These are phyloP conservation scores for Alternaria metachromatica DNA, from an alignment of 2,329 filamentous ascomycete species.

Conservation along the genomic window DNA sequence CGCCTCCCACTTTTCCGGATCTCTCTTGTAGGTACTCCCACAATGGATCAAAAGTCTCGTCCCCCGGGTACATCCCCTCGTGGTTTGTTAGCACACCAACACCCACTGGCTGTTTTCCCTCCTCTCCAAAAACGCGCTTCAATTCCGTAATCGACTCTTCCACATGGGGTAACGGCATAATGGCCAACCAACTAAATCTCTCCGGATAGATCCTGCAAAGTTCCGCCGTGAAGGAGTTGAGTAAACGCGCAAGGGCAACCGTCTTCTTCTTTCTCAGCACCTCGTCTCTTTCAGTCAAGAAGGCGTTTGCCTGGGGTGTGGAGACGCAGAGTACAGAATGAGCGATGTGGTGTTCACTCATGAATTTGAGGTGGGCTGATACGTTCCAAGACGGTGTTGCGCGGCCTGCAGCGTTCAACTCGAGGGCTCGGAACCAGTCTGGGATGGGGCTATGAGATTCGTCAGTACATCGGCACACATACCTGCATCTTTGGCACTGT, in stretches of 20 bases:
- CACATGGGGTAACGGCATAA: constrained; percentile 41
- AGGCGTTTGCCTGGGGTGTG: constrained; percentile 47
- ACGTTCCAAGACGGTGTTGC: constrained; percentile 42
- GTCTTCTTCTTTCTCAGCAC: constrained; percentile 30
- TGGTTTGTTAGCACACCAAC: constrained; percentile 45
- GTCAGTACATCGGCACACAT: neutral
- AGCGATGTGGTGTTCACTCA: constrained; percentile 35
- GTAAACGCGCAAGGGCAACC: constrained; percentile 40
- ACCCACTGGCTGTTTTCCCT: constrained; percentile 38
- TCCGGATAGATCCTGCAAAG: constrained; percentile 33
- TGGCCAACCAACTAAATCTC: constrained; percentile 38
- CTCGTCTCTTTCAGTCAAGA: constrained; percentile 20
- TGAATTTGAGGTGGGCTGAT: constrained; percentile 40
- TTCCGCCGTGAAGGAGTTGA: constrained; percentile 43
- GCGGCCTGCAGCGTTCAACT: constrained; percentile 43
- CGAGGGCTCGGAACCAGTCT: constrained; percentile 42
- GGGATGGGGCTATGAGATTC: constrained; percentile 32
- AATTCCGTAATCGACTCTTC: constrained; percentile 38
- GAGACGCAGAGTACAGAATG: constrained; percentile 42
- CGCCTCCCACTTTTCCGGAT: constrained; percentile 2
- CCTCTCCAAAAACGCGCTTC: constrained; percentile 31
- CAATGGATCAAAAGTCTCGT: constrained; percentile 30
- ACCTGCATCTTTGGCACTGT: no score
- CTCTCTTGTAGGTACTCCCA: constrained; percentile 38
- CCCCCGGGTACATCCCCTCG: constrained; percentile 43